Evolutionary conservation across 306 rosid genomes (phyloP), one percentile per base, ranked within the genome.

Genomic region (Quillaja saponaria): DNA sequence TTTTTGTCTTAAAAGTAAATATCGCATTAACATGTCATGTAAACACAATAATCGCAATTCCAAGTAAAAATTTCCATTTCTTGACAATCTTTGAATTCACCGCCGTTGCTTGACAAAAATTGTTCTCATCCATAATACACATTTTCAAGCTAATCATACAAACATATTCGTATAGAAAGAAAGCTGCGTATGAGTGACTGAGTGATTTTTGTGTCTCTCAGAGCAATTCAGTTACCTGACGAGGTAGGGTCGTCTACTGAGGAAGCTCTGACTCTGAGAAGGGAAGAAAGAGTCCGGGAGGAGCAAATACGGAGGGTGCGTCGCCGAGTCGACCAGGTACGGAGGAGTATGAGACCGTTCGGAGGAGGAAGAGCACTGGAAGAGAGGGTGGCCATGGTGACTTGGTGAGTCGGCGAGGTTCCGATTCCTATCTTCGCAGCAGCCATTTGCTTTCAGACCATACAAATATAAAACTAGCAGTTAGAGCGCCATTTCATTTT

Each of bases 181-280:
- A 49, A 57, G 0, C 28, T 1, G 13, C 8, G 55, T 12, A 68
- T 13, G 38, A 7, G 48, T 34, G 45, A 40, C 12, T 3, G 11
- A 52, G 11, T 4, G 13, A 9, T 10, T 46, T n/a, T 46, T n/a
- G 71, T 3, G 35, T 4, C 10, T 46, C 3, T 46, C 0, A 9
- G 20, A 46, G 21, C 9, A 46, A 6, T 59, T 12, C 20, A 66
- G 50, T 35, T 11, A 87, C 97, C 97, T 80, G 84, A 39, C 15
- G 88, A 40, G 52, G 81, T 6, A 58, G 88, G 17, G 38, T 21
- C 62, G 68, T 60, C 71, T 0, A 16, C 61, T 7, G 84, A 78
- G 49, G 88, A 74, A 59, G 94, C 84, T 56, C 85, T 80, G 69
- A 88, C 69, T 34, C 73, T 55, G 71, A 69, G 69, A 2, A 67